phyloP scores from a whole-genome alignment of 352 stramenopile genomes.

The Phytophthora foliorum region DNA sequence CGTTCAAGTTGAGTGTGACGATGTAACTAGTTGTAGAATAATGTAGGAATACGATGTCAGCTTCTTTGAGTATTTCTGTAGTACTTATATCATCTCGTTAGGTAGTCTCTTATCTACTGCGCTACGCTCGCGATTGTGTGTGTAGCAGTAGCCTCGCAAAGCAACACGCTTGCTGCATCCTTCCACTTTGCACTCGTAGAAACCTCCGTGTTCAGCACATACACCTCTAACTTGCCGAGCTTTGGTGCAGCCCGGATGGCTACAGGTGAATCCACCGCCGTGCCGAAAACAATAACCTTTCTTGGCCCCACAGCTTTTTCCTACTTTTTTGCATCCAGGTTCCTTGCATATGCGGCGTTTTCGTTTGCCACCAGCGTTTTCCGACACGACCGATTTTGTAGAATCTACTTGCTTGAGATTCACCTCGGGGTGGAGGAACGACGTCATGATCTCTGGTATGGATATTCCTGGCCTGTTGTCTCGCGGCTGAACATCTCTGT shows the following conservation, averaged over 20 bases:
- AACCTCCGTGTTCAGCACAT: slow-evolving; percentile 6
- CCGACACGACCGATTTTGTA: background rate
- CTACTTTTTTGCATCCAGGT: background rate
- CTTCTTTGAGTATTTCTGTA: too few relatives aligned
- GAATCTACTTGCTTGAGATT: background rate
- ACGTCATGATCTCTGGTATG: background rate
- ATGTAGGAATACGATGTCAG: background rate
- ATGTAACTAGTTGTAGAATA: slow-evolving; percentile 11
- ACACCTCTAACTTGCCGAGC: slow-evolving; percentile 1
- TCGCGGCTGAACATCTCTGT: background rate
- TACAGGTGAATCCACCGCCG: slow-evolving; percentile 6
- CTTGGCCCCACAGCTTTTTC: background rate
- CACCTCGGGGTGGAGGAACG: background rate
- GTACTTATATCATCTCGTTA: background rate
- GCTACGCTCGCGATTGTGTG: background rate
- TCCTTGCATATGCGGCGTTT: background rate
- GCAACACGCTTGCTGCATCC: slow-evolving; percentile 1
- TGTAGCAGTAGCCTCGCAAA: background rate
- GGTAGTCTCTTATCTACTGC: background rate
- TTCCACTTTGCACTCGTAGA: slow-evolving; percentile 7
- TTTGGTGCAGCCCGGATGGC: slow-evolving; percentile 8
- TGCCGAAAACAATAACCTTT: slow-evolving; percentile 18
- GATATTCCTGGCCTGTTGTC: background rate
- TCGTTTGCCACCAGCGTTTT: background rate
- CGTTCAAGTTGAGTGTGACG: slow-evolving; percentile 1